A percentile compares a stretch with the other conserved stretches of the same genome.
Conservation (phyloP, 1,284 basidiomycete species). For the Pyrrhoderma lamaoense region DNA sequence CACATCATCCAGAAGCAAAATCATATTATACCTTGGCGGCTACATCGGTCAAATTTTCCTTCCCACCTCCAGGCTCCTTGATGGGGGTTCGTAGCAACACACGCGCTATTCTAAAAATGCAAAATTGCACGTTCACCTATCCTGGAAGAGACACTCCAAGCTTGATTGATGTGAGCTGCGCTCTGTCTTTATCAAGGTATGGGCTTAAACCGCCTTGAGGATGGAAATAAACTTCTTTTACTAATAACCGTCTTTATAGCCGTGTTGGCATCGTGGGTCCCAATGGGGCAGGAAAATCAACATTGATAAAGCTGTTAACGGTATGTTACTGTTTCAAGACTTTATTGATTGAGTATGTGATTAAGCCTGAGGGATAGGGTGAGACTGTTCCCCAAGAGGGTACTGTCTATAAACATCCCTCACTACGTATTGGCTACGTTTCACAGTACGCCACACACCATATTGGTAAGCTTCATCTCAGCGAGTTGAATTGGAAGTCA, state of each 20-base stretch:
- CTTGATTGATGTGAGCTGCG: slow-evolving; percentile 85
- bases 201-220: slow-evolving; percentile 22
- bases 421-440: slow-evolving; percentile 94
- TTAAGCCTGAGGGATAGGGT: slow-evolving; percentile 54
- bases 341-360: slow-evolving; percentile 3
- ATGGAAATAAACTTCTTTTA: not conserved
- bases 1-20: slow-evolving; percentile 88
- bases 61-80: slow-evolving; percentile 92
- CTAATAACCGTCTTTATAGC: slow-evolving; percentile 30
- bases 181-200: slow-evolving; percentile 83
- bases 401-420: slow-evolving; percentile 92
- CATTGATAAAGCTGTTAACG: slow-evolving; percentile 95
- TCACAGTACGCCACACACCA: slow-evolving; percentile 98
- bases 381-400: slow-evolving; percentile 93
- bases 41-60: slow-evolving; percentile 92
- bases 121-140: slow-evolving; percentile 92
- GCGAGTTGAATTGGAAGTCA: slow-evolving; percentile 10
- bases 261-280: slow-evolving; percentile 89
- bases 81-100: slow-evolving; percentile 98
- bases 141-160: slow-evolving; percentile 82
- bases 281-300: slow-evolving; percentile 92
- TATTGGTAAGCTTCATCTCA: slow-evolving; percentile 45
- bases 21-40: slow-evolving; percentile 97
- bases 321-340: slow-evolving; percentile 32
- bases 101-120: slow-evolving; percentile 92